A percentile compares a stretch with the other conserved stretches of the same genome.
Evolutionary conservation across 345 rosid species (phyloP).

Genomic region (Eucalyptus regnans): DNA sequence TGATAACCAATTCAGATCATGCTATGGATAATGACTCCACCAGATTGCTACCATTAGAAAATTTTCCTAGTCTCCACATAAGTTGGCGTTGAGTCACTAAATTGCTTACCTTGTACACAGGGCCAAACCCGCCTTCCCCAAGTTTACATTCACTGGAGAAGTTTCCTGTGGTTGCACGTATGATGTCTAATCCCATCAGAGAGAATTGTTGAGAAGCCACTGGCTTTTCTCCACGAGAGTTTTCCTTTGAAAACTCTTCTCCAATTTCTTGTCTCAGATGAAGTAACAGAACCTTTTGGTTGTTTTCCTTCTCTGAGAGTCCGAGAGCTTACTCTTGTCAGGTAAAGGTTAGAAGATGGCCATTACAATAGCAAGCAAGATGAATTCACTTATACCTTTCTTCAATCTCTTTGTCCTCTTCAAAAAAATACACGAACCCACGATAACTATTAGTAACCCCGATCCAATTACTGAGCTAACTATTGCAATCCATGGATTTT

Average conservation of each 20-base stretch:
- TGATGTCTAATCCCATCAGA: neutral
- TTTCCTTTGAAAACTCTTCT: neutral
- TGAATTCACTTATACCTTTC: neutral
- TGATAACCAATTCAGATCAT: neutral
- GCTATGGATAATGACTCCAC: neutral
- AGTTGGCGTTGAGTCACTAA: neutral
- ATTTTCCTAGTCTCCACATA: neutral
- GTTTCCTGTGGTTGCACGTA: slow-evolving; percentile 7
- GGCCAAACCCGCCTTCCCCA: slow-evolving; percentile 42
- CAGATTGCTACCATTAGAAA: neutral
- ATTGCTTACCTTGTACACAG: slow-evolving; percentile 11
- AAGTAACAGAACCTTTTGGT: slow-evolving; percentile 2
- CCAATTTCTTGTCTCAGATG: neutral
- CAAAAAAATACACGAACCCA: neutral
- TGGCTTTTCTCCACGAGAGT: neutral
- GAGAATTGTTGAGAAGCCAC: slow-evolving; percentile 2
- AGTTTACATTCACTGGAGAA: slow-evolving; percentile 19
- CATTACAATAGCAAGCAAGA: neutral
- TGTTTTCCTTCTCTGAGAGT: neutral
- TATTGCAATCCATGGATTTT: neutral
- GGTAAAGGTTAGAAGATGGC: neutral
- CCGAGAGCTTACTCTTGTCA: too few relatives aligned
- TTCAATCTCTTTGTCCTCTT: neutral
- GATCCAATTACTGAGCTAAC: neutral
- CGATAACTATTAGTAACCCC: neutral